Percentiles rank a stretch among this genome's conserved stretches.
Evolutionary conservation across 1,139 yeast species (phyloP).

Genomic region (Yamadazyma pseudoaaseri): DNA sequence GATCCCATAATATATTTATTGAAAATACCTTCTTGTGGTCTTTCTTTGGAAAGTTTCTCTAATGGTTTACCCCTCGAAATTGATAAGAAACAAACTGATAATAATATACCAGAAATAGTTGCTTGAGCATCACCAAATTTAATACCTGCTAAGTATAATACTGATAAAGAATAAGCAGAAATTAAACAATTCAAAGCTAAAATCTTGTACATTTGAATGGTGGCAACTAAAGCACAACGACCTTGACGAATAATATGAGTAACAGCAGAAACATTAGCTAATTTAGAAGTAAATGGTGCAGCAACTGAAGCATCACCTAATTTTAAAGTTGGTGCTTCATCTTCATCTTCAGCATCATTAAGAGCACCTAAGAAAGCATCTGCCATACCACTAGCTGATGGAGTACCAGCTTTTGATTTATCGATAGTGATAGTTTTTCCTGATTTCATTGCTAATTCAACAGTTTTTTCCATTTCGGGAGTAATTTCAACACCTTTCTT

Average conservation of each 20-base stretch:
- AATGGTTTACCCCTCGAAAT: conserved; percentile 93
- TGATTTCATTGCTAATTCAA: conserved; percentile 47
- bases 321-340: conserved; percentile 89
- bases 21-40: conserved; percentile 98
- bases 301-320: conserved; percentile 99
- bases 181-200: conserved; percentile 95
- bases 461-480: conserved; percentile 61
- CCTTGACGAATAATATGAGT: conserved; percentile 97
- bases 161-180: conserved; percentile 93
- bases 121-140: conserved; percentile 98
- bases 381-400: conserved; percentile 52
- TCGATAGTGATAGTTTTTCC: conserved; percentile 28
- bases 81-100: conserved; percentile 92
- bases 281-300: conserved; percentile 96
- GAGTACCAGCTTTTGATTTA: conserved; percentile 28
- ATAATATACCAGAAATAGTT: conserved; percentile 84
- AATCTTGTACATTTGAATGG: conserved; percentile 98
- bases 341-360: conserved; percentile 70
- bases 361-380: conserved; percentile 71
- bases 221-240: conserved; percentile 95
- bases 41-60: conserved; percentile 83
- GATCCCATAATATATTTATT: conserved; percentile 96
- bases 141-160: conserved; percentile 93
- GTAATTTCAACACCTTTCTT: conserved; percentile 76
- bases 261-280: conserved; percentile 89